Percentiles rank a stretch among this genome's conserved stretches.
These are phyloP conservation scores for Macrocystidia cucumis DNA, from an alignment of 1,284 basidiomycete genomes.

Conservation along the genomic window DNA sequence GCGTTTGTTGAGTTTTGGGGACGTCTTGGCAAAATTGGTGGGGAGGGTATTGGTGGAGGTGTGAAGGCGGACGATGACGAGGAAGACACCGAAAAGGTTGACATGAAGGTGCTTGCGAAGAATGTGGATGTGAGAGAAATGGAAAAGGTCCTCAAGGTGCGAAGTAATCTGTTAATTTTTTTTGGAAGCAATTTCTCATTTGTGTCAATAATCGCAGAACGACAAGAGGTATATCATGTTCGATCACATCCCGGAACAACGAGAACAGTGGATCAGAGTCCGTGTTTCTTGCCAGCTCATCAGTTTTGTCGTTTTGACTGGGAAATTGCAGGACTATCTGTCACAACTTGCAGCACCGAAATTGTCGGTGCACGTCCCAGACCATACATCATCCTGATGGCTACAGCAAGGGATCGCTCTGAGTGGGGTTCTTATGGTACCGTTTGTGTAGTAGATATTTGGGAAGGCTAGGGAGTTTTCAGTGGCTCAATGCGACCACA, in stretches of 20 bases:
- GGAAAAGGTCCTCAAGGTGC: constrained; percentile 68
- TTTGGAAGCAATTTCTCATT: constrained; percentile 4
- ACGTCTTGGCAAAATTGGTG: constrained; percentile 78
- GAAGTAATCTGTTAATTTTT: constrained; percentile 13
- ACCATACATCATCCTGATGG: too few species aligned
- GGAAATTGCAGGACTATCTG: constrained; percentile 48
- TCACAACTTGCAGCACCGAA: constrained; percentile 59
- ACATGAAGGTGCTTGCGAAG: constrained; percentile 81
- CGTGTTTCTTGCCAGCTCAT: constrained; percentile 20
- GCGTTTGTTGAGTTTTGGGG: constrained; percentile 98
- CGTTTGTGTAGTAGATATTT: too few species aligned
- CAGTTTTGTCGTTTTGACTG: constrained; percentile 7
- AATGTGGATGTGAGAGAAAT: constrained; percentile 74
- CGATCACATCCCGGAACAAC: constrained; percentile 77
- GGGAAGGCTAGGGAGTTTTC: too few species aligned
- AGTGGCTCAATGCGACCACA: too few species aligned
- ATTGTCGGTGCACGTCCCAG: constrained; percentile 63
- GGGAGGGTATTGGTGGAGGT: constrained; percentile 55
- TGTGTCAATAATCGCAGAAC: constrained; percentile 39
- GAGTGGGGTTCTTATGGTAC: too few species aligned
- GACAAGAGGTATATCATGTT: constrained; percentile 87
- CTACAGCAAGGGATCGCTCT: too few species aligned
- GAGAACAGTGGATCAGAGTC: constrained; percentile 86
- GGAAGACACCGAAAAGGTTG: constrained; percentile 72
- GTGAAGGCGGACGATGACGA: constrained; percentile 62